phyloP scores from a whole-genome alignment of 192 early-diverging fungal genomes.

The Martensiomyces pterosporus region DNA sequence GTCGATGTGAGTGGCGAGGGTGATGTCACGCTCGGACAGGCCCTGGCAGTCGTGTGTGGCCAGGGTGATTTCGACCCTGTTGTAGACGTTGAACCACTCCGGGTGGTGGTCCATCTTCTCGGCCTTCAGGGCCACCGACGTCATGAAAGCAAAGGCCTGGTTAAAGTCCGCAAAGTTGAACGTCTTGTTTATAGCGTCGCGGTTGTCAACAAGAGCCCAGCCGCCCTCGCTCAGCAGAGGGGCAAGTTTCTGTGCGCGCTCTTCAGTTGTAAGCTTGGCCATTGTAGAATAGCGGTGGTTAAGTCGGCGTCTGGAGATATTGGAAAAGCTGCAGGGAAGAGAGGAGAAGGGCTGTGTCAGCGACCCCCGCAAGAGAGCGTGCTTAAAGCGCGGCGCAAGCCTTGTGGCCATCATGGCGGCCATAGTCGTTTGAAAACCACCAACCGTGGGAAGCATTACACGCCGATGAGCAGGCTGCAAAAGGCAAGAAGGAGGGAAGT shows the following conservation, averaged over 20 bases:
- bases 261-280: slow-evolving; percentile 17
- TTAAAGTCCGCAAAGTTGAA: slow-evolving; percentile 80
- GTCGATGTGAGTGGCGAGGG: slow-evolving; percentile 71
- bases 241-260: slow-evolving; percentile 26
- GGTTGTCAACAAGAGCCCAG: slow-evolving; percentile 59
- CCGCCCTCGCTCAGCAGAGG: slow-evolving; percentile 31
- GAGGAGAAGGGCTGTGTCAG: too few species aligned
- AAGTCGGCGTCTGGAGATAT: background rate
- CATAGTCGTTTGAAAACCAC: too few species aligned
- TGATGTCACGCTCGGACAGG: slow-evolving; percentile 68
- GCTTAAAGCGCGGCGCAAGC: too few species aligned
- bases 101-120: slow-evolving; percentile 96
- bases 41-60: slow-evolving; percentile 90
- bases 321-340: background rate
- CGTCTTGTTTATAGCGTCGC: slow-evolving; percentile 72
- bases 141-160: slow-evolving; percentile 94
- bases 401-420: too few species aligned
- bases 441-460: too few species aligned
- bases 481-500: too few species aligned
- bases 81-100: slow-evolving; percentile 96
- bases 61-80: slow-evolving; percentile 82
- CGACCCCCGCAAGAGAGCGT: too few species aligned
- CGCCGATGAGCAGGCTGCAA: too few species aligned
- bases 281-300: slow-evolving; percentile 10
- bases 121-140: slow-evolving; percentile 78